A percentile compares a stretch with the other conserved stretches of the same genome.
These are phyloP conservation scores for Sclerotinia spermophila DNA, from an alignment of 2,329 filamentous ascomycete genomes.

Conservation along the genomic window DNA sequence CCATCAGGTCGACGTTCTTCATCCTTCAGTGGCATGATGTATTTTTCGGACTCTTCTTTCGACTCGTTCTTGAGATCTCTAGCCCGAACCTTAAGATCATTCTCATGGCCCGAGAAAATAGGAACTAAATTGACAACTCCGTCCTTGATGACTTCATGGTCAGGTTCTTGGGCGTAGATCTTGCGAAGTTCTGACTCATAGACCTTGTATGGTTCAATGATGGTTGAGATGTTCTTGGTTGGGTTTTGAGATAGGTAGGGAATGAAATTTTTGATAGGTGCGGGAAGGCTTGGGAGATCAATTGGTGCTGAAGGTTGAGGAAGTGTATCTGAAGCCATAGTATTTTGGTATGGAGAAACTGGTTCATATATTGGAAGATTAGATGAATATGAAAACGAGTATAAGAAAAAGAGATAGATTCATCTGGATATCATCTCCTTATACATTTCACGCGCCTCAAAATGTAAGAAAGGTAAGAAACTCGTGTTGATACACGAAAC, in stretches of 20 bases:
- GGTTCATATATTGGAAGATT: background rate
- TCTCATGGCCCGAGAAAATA: conserved; percentile 57
- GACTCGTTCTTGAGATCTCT: conserved; percentile 56
- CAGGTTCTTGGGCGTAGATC: conserved; percentile 64
- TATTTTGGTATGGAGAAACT: background rate
- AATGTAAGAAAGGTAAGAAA: background rate
- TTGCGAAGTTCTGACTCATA: conserved; percentile 66
- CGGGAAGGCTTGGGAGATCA: conserved; percentile 30
- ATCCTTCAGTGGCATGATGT: conserved; percentile 65
- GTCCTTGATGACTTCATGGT: conserved; percentile 54
- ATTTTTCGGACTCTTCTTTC: conserved; percentile 57
- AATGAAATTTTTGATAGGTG: conserved; percentile 34
- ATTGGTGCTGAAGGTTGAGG: conserved; percentile 19
- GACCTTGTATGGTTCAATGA: conserved; percentile 63
- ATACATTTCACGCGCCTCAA: background rate
- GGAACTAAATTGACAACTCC: conserved; percentile 61
- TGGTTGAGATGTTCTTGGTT: conserved; percentile 50
- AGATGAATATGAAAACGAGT: background rate
- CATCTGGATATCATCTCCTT: background rate
- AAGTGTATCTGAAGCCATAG: conserved; percentile 4
- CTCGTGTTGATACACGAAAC: background rate
- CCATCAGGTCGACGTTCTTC: conserved; percentile 59
- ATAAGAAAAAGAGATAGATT: background rate
- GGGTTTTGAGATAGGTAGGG: conserved; percentile 53
- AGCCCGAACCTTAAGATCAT: conserved; percentile 58